Percentiles rank a stretch among this genome's conserved stretches.
Evolutionary conservation across 2,329 filamentous ascomycete genomes (phyloP).

Genomic region (Fusarium sp.): DNA sequence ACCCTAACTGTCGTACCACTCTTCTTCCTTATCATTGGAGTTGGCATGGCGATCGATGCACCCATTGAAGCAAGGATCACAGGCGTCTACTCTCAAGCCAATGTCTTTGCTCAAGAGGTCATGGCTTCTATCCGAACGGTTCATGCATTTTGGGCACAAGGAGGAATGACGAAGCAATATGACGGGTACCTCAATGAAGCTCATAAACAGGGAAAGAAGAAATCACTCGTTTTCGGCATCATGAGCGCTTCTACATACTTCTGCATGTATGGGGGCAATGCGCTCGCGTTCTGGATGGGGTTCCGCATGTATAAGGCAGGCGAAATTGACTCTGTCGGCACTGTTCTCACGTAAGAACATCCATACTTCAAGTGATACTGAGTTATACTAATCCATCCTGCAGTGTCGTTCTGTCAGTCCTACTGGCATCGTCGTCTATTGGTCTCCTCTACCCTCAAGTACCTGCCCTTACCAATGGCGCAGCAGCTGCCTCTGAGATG

Average conservation of each 20-base stretch:
- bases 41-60: slow-evolving; percentile 46
- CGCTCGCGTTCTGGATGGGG: slow-evolving; percentile 60
- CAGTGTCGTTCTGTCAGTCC: slow-evolving; percentile 32
- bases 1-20: slow-evolving; percentile 50
- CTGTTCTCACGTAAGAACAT: slow-evolving; percentile 54
- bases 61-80: slow-evolving; percentile 51
- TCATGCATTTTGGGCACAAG: slow-evolving; percentile 60
- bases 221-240: slow-evolving; percentile 53
- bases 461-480: slow-evolving; percentile 27
- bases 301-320: slow-evolving; percentile 53
- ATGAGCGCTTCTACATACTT: slow-evolving; percentile 56
- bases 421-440: slow-evolving; percentile 32
- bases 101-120: slow-evolving; percentile 53
- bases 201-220: slow-evolving; percentile 54
- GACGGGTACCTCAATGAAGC: slow-evolving; percentile 54
- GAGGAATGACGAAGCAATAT: slow-evolving; percentile 54
- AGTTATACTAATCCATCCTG: neutral
- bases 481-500: slow-evolving; percentile 33
- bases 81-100: slow-evolving; percentile 49
- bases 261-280: slow-evolving; percentile 57
- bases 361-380: fast-evolving
- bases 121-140: slow-evolving; percentile 56
- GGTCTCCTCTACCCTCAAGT: slow-evolving; percentile 30
- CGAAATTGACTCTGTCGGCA: slow-evolving; percentile 54
- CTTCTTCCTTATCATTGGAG: slow-evolving; percentile 48